Evolutionary conservation across 176 grass and related monocot genomes (phyloP).

Genomic region (Aegilops sharonensis): DNA sequence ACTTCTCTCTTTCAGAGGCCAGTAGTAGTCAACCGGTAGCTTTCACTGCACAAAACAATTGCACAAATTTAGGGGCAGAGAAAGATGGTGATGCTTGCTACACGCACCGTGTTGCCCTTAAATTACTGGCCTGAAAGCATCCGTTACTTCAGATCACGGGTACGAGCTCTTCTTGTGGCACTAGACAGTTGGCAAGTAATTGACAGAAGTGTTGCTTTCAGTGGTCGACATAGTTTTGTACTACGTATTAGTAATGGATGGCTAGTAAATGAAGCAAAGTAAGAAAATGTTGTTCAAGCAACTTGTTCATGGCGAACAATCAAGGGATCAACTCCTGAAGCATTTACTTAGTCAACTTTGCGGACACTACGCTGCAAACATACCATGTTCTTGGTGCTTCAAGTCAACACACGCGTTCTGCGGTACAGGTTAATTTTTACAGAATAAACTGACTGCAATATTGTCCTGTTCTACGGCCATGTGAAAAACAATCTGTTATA

Average conservation of each 20-base stretch:
- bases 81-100: not conserved
- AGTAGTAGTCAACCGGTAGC: slow-evolving; percentile 19
- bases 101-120: not conserved
- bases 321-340: not conserved
- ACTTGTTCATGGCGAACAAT: not conserved
- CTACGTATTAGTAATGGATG: not conserved
- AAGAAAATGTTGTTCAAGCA: not conserved
- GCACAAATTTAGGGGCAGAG: not conserved
- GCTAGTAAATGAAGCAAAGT: not conserved
- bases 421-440: not conserved
- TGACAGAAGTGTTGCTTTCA: slow-evolving; percentile 36
- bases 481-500: not conserved
- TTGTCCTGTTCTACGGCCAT: not conserved
- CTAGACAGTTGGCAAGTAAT: slow-evolving; percentile 20
- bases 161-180: slow-evolving; percentile 8
- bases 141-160: slow-evolving; percentile 10
- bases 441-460: not conserved
- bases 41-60: slow-evolving; percentile 38
- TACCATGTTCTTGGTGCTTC: slow-evolving; percentile 14
- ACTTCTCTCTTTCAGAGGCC: slow-evolving; percentile 13
- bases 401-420: slow-evolving; percentile 23
- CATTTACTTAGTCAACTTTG: slow-evolving; percentile 9
- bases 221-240: not conserved
- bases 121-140: not conserved
- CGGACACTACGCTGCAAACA: not conserved